Base-by-base conservation (phyloP, 1,284 basidiomycete genomes). In the Exsudoporus floridanus region DNA sequence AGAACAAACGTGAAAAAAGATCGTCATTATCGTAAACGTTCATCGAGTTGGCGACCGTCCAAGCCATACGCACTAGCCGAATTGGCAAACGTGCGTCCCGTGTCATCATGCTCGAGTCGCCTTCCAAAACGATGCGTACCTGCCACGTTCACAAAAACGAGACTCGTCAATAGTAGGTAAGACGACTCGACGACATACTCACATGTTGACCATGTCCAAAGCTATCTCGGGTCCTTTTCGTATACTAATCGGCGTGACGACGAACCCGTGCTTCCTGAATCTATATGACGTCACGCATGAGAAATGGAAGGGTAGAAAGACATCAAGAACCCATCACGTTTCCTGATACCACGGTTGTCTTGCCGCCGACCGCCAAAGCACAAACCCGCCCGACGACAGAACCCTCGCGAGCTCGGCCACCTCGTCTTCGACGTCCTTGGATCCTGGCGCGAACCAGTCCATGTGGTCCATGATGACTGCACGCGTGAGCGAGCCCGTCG, bases 381-480 rank as follows among this genome's bases (percentile, higher is more conserved):
- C 82, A 41, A 80, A 74, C 1, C 88, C 88, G 0, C 84, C 85
- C 0, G 76, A 69, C 0, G 77, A 72, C n/a, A 90, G 69, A 2
- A 84, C 86, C 12, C 85, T 74, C 51, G 76, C 72, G 46, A 91
- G 77, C 63, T 88, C 81, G 10, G 71, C 62, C 25, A 88, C 76
- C 64, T 90, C 87, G 41, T 82, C 77, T 50, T 86, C 80, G 16
- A 81, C 79, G 49, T 84, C 84, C 51, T 72, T 66, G 5, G 81
- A 76, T 19, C 80, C 81, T 2, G 81, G 82, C 30, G 78, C 70
- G 66, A 89, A 90, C 88, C 84, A 89, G 63, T 90, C 88, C 57
- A 90, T 77, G 54, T 88, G 86, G 69, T 92, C 90, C 90, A 93
- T 92, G 49, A 90, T 77, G 52, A 92, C 80, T 10, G 81, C 79